A percentile compares a stretch with the other conserved stretches of the same genome.
Evolutionary conservation across 495 filamentous ascomycete species (phyloP).

Genomic region (Penicillium canariense): DNA sequence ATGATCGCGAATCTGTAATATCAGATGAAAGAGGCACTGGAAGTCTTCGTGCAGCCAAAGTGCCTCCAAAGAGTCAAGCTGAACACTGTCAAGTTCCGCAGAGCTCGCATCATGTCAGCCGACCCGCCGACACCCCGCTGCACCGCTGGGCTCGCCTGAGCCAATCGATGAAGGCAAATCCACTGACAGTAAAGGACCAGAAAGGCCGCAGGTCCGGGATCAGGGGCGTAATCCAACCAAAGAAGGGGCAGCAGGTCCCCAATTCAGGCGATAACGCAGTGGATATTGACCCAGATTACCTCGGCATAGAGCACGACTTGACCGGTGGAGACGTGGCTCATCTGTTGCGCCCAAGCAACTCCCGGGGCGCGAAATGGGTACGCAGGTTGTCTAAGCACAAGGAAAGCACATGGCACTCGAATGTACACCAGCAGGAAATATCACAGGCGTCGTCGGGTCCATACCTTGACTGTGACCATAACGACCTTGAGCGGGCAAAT

Average conservation of each 20-base stretch:
- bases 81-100: slow-evolving; percentile 11
- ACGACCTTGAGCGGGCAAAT: slow-evolving; percentile 6
- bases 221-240: background rate
- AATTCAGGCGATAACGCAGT: background rate
- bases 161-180: background rate
- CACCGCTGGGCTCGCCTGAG: slow-evolving; percentile 7
- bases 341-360: slow-evolving; percentile 5
- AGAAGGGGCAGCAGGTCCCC: background rate
- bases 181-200: background rate
- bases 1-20: background rate
- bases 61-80: slow-evolving; percentile 6
- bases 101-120: slow-evolving; percentile 1
- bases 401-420: slow-evolving; percentile 14
- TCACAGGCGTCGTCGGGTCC: slow-evolving; percentile 13
- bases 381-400: slow-evolving; percentile 15
- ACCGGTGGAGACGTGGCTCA: slow-evolving; percentile 11
- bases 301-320: background rate
- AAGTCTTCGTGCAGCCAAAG: slow-evolving; percentile 1
- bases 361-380: slow-evolving; percentile 16
- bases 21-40: background rate
- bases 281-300: slow-evolving; percentile 4
- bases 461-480: slow-evolving; percentile 14
- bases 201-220: background rate
- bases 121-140: background rate
- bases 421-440: slow-evolving; percentile 7